Evolutionary conservation across 2,329 filamentous ascomycete genomes (phyloP), one percentile per base, ranked within the genome.

Genomic region (Xylaria sp.): DNA sequence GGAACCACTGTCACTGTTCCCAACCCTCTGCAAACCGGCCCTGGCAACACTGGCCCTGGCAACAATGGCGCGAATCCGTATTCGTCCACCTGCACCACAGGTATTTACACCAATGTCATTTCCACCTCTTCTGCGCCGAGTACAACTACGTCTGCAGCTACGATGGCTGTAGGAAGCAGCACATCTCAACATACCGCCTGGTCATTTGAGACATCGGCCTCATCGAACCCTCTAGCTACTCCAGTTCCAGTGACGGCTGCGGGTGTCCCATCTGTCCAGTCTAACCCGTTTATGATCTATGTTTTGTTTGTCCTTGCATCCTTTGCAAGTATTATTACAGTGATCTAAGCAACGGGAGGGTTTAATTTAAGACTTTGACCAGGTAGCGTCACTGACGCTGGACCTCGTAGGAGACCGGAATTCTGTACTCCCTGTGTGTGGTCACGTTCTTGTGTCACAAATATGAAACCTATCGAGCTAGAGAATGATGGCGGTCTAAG

Each of bases 21-120:
- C 2, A 64, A 61, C 15, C 34, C 66, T 55, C 45, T 63, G 23
- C 55, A 68, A 5, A 64, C 48, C 18, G 52, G 52, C 53, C 32
- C 58, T 12, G 45, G 43, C 3, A 45, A 20, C 20, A 25, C 61
- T 41, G 28, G 32, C 12, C 28, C 64, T 9, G 45, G 43, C 7
- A 45, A n/a, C 18, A 32, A 53, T 50, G 32, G 32, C 20, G 23
- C 57, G 30, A 28, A 58, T n/a, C 9, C 48, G 28, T 50, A 15
- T 30, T 66, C 69, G 34, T 68, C 69, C 12, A 63, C 67, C 25
- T 71, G 69, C 45, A 71, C 67, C 18, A 71, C 69, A 28, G 65
- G 60, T 56, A 62, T 66, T 18, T 71, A 63, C 32, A 70, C 65
- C 2, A 62, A 71, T 39, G 50, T 70, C 41, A 53, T 71, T 61